phyloP scores from a whole-genome alignment of 495 filamentous ascomycete species.

The Apiosordaria backusii region DNA sequence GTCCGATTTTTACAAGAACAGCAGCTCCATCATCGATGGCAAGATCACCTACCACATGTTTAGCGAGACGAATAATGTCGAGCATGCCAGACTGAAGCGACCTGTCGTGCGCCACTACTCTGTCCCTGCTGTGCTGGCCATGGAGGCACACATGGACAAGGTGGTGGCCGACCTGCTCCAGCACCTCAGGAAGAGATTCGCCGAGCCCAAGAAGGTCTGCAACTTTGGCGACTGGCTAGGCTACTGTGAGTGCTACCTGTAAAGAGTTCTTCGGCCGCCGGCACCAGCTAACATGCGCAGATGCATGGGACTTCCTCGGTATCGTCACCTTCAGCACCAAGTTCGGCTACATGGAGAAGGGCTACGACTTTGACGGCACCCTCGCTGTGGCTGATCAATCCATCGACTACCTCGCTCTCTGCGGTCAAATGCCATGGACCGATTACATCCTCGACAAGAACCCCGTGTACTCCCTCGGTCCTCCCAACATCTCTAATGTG shows the following conservation, averaged over 20 bases:
- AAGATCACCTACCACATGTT: conserved; percentile 41
- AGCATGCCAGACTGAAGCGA: conserved; percentile 36
- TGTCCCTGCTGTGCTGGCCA: conserved; percentile 31
- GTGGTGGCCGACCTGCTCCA: conserved; percentile 31
- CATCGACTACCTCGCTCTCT: conserved; percentile 26
- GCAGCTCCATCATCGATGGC: conserved; percentile 34
- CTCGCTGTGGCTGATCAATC: conserved; percentile 22
- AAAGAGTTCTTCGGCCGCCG: no score
- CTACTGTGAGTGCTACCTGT: conserved; percentile 21
- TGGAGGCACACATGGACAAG: conserved; percentile 35
- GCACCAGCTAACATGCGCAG: conserved; percentile 8
- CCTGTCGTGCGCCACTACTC: conserved; percentile 39
- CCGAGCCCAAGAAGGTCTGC: conserved; percentile 13
- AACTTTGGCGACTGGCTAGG: conserved; percentile 30
- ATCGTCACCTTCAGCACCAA: conserved; percentile 41
- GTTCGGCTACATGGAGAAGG: conserved; percentile 30
- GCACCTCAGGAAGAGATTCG: conserved; percentile 31
- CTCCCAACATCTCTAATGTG: conserved; percentile 24
- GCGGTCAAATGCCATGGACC: conserved; percentile 33
- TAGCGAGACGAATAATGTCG: conserved; percentile 30
- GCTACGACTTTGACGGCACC: conserved; percentile 27
- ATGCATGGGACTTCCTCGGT: conserved; percentile 44
- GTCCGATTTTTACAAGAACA: conserved; percentile 43
- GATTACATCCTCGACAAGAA: conserved; percentile 33
- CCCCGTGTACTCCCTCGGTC: conserved; percentile 23